phyloP scores from a whole-genome alignment of 768 basidiomycete species.

The Lentinula boryana region DNA sequence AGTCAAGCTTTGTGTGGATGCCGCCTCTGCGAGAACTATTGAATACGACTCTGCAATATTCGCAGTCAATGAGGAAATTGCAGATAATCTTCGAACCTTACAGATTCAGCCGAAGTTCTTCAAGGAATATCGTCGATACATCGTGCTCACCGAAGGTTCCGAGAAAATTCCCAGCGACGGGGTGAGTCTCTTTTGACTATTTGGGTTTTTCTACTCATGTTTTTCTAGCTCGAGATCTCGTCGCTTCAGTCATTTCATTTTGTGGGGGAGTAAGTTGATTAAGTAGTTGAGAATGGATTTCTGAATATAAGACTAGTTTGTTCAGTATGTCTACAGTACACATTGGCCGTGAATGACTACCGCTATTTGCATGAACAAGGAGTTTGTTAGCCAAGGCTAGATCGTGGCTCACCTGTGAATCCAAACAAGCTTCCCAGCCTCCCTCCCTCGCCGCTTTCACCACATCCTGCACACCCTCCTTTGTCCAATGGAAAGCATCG shows the following conservation, averaged over 20 bases:
- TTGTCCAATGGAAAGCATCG: too few species aligned
- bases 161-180: slow-evolving; percentile 28
- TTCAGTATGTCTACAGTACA: too few species aligned
- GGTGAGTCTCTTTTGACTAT: slow-evolving; percentile 31
- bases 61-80: slow-evolving; percentile 27
- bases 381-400: too few species aligned
- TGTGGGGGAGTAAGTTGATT: background rate
- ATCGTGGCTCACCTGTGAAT: too few species aligned
- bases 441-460: too few species aligned
- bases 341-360: background rate
- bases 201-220: background rate
- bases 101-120: slow-evolving; percentile 61
- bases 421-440: too few species aligned
- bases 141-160: slow-evolving; percentile 42
- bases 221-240: background rate
- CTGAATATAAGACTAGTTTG: background rate
- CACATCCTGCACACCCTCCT: too few species aligned
- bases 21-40: slow-evolving; percentile 25
- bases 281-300: background rate
- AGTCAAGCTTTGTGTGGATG: slow-evolving; percentile 35
- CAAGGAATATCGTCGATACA: slow-evolving; percentile 58
- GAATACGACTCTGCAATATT: slow-evolving; percentile 26
- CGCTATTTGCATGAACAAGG: too few species aligned
- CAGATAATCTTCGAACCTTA: slow-evolving; percentile 43
- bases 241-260: background rate